Percentiles rank a stretch among this genome's conserved stretches.
phyloP scores from a whole-genome alignment of 1,139 yeast genomes.

The Wickerhamiella pararugosa region DNA sequence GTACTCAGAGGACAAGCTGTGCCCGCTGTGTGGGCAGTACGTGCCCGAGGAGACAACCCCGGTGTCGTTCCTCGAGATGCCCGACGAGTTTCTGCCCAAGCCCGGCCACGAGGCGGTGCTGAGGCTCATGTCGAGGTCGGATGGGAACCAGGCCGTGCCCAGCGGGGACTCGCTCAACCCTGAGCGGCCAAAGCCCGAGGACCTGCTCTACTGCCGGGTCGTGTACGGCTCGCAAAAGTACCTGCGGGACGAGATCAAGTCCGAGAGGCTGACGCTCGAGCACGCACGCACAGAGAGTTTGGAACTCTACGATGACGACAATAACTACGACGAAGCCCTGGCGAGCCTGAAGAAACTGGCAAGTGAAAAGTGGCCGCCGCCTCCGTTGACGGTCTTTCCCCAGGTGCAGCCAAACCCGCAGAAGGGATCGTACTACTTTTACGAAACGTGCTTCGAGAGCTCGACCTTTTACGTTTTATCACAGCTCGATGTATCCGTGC shows the following conservation, averaged over 20 bases:
- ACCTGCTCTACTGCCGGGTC: conserved; percentile 39
- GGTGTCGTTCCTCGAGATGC: conserved; percentile 42
- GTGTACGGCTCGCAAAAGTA: conserved; percentile 42
- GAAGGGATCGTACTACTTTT: conserved; percentile 35
- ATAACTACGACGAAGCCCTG: conserved; percentile 40
- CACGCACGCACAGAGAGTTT: conserved; percentile 15
- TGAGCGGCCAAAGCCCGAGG: conserved; percentile 22
- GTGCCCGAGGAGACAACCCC: conserved; percentile 52
- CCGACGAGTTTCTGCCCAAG: conserved; percentile 44
- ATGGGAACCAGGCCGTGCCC: conserved; percentile 27
- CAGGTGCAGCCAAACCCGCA: conserved; percentile 21
- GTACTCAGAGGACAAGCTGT: conserved; percentile 45
- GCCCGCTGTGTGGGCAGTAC: conserved; percentile 72
- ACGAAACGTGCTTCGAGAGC: conserved; percentile 61
- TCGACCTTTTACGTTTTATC: conserved; percentile 54
- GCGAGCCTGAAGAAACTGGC: background rate
- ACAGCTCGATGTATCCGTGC: conserved; percentile 61
- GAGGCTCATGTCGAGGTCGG: conserved; percentile 58
- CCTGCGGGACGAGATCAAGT: conserved; percentile 5
- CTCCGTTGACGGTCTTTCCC: background rate
- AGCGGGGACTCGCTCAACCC: conserved; percentile 7
- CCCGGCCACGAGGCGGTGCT: conserved; percentile 45
- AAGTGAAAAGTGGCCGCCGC: background rate
- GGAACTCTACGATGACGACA: conserved; percentile 43
- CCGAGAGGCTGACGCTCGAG: conserved; percentile 7